These are phyloP conservation scores for Ambrosia hybrid DNA, from an alignment of 140 eudicot genomes.

Conservation along the genomic window DNA sequence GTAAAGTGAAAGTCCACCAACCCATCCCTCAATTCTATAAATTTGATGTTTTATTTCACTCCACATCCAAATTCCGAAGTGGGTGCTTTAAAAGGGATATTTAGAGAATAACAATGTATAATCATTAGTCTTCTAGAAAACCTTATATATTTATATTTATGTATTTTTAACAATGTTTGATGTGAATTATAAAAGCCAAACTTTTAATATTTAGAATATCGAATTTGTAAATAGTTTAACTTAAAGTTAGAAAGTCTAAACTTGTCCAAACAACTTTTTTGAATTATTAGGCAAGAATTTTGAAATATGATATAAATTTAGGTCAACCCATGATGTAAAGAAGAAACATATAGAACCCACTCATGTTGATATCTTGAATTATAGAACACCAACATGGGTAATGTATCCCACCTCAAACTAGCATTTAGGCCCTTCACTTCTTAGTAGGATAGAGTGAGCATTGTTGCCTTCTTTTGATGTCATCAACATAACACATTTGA, in stretches of 20 bases:
- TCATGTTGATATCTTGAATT: background rate
- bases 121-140: background rate
- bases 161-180: background rate
- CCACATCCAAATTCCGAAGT: background rate
- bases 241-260: background rate
- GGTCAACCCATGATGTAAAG: conserved; percentile 15
- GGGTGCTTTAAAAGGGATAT: too few relatives aligned
- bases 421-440: background rate
- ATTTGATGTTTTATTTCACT: background rate
- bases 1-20: conserved; percentile 16
- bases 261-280: conserved; percentile 2
- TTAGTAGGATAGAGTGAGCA: background rate
- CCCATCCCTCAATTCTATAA: background rate
- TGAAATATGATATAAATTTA: background rate
- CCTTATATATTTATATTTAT: background rate
- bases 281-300: background rate
- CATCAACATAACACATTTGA: background rate
- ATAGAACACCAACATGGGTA: conserved; percentile 5
- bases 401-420: conserved; percentile 8
- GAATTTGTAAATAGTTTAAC: background rate
- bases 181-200: background rate
- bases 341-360: conserved; percentile 18
- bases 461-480: conserved; percentile 6
- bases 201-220: background rate
- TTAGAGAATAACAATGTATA: too few relatives aligned